Percentiles rank a stretch among this genome's conserved stretches.
phyloP scores from a whole-genome alignment of 2,329 filamentous ascomycete genomes.

The Cryphonectria carpinicola region DNA sequence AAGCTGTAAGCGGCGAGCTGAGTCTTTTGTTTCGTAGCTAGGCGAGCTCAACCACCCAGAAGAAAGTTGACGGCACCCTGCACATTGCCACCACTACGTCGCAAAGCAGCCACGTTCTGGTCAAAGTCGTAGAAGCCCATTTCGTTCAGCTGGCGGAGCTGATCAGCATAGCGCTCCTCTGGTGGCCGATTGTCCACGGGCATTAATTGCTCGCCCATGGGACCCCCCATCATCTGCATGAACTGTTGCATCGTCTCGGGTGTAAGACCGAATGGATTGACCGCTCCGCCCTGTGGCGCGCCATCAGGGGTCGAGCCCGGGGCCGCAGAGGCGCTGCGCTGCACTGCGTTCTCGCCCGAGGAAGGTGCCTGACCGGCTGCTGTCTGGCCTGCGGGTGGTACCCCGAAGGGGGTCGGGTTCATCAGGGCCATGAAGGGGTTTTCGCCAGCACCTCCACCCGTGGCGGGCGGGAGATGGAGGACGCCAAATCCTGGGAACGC shows the following conservation, averaged over 20 bases:
- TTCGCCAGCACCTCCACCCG: slow-evolving; percentile 35
- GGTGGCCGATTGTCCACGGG: slow-evolving; percentile 84
- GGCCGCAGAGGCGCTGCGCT: slow-evolving; percentile 32
- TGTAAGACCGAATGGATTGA: slow-evolving; percentile 51
- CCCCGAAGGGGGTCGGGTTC: slow-evolving; percentile 52
- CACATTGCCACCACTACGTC: slow-evolving; percentile 89
- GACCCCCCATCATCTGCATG: slow-evolving; percentile 54
- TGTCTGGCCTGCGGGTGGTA: slow-evolving; percentile 35
- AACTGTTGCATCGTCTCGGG: slow-evolving; percentile 61
- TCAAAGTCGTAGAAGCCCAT: slow-evolving; percentile 99
- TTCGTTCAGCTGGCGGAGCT: slow-evolving; percentile 91
- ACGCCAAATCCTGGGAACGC: slow-evolving; percentile 48
- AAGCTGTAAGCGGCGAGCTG: background rate
- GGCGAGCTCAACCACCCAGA: slow-evolving; percentile 42
- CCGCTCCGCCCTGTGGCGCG: slow-evolving; percentile 41
- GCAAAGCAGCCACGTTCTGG: slow-evolving; percentile 83
- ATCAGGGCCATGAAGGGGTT: slow-evolving; percentile 45
- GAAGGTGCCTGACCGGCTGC: slow-evolving; percentile 34
- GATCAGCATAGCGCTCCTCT: slow-evolving; percentile 89
- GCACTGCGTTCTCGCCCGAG: slow-evolving; percentile 29
- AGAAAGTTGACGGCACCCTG: slow-evolving; percentile 87
- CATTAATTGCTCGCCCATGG: slow-evolving; percentile 47
- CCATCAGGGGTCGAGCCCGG: slow-evolving; percentile 45
- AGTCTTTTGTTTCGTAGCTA: background rate
- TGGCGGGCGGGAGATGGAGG: slow-evolving; percentile 33